Conservation (phyloP, 495 filamentous ascomycete species). For the Annulohypoxylon nitens region DNA sequence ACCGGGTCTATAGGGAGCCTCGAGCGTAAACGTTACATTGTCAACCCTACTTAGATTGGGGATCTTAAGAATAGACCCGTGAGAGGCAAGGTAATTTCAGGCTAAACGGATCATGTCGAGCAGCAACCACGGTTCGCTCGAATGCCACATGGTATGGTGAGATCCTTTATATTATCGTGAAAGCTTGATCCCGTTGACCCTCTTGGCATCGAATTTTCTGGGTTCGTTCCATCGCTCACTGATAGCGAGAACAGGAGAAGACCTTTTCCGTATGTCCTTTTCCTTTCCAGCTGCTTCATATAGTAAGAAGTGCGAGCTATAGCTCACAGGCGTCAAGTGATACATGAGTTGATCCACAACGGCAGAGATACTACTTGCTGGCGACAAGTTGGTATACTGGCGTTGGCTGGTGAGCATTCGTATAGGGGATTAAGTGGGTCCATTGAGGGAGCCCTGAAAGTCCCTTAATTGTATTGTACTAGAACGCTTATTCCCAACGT, state of each 20-base stretch:
- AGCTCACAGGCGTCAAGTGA: constrained; percentile 22
- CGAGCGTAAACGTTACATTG: constrained; percentile 3
- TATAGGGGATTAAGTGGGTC: too few species aligned
- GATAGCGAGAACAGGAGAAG: background rate
- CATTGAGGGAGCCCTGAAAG: too few species aligned
- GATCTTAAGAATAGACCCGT: constrained; percentile 18
- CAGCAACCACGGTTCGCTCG: constrained; percentile 20
- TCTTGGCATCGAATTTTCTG: constrained; percentile 22
- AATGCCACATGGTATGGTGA: constrained; percentile 31
- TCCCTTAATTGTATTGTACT: too few species aligned
- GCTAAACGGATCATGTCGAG: constrained; percentile 25
- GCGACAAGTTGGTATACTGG: too few species aligned
- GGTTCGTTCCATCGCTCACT: background rate
- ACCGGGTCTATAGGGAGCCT: background rate
- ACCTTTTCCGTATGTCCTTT: background rate
- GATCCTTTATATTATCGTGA: constrained; percentile 11
- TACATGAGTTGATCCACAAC: constrained; percentile 13
- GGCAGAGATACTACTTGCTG: constrained; percentile 19
- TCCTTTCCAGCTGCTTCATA: background rate
- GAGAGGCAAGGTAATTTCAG: constrained; percentile 22
- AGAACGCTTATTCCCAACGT: too few species aligned
- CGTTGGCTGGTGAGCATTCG: background rate
- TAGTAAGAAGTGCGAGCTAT: background rate
- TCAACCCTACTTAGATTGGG: background rate
- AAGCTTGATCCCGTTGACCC: constrained; percentile 27